These are phyloP conservation scores for Podila horticola DNA, from an alignment of 192 early-diverging fungal genomes.

Conservation along the genomic window DNA sequence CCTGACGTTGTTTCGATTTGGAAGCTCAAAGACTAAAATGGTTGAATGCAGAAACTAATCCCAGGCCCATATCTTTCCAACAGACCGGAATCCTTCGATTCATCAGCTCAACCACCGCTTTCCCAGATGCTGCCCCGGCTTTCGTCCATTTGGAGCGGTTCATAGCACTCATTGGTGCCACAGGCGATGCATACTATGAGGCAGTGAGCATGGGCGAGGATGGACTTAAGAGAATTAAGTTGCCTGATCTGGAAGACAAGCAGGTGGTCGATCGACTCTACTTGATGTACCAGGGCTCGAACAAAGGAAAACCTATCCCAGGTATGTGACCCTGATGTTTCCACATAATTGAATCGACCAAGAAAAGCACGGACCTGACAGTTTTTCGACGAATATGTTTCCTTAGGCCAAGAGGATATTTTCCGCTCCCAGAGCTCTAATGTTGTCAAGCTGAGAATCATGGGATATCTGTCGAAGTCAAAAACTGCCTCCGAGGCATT, in stretches of 20 bases:
- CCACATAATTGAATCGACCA: not conserved
- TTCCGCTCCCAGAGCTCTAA: slow-evolving; percentile 56
- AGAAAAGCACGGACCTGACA: not conserved
- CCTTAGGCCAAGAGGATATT: slow-evolving; percentile 32
- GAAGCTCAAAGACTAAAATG: not conserved
- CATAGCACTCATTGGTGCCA: slow-evolving; percentile 64
- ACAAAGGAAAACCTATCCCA: slow-evolving; percentile 20
- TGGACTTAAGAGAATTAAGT: slow-evolving; percentile 74
- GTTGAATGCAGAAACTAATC: not conserved
- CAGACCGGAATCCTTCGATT: slow-evolving; percentile 59
- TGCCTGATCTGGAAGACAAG: slow-evolving; percentile 77
- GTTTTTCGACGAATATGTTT: not conserved
- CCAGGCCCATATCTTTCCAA: not conserved
- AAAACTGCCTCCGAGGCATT: slow-evolving; percentile 73
- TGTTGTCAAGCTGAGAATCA: slow-evolving; percentile 68
- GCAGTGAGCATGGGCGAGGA: slow-evolving; percentile 80
- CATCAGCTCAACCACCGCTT: slow-evolving; percentile 47
- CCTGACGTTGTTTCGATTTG: not conserved
- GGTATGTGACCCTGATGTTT: slow-evolving; percentile 12
- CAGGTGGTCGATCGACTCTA: slow-evolving; percentile 56
- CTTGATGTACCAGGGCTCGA: slow-evolving; percentile 71
- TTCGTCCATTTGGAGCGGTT: slow-evolving; percentile 67
- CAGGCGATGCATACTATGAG: slow-evolving; percentile 79
- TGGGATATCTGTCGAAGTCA: slow-evolving; percentile 73
- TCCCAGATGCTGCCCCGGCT: slow-evolving; percentile 53